Percentiles rank a stretch among this genome's conserved stretches.
These are phyloP conservation scores for Coriolopsis trogii DNA, from an alignment of 1,284 basidiomycete species.

Conservation along the genomic window DNA sequence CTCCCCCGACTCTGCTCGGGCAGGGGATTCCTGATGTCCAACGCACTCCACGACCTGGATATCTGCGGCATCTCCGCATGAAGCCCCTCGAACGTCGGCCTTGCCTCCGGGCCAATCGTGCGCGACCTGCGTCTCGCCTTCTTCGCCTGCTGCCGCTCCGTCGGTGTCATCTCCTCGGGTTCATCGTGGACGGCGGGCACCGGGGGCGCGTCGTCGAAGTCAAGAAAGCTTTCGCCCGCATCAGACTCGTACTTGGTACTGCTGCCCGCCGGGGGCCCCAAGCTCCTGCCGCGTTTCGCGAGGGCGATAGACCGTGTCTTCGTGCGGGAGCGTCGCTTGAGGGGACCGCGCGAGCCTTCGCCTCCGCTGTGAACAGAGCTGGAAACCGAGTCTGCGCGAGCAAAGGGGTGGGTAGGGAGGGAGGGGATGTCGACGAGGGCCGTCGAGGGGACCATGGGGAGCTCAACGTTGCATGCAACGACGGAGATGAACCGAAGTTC, in stretches of 20 bases:
- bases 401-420: conserved; percentile 23
- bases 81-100: conserved; percentile 5
- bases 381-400: conserved; percentile 45
- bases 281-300: conserved; percentile 21
- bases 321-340: conserved; percentile 37
- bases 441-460: conserved; percentile 34
- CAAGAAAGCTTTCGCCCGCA: conserved; percentile 20
- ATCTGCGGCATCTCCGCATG: conserved; percentile 13
- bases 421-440: conserved; percentile 20
- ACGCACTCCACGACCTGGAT: conserved; percentile 26
- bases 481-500: conserved; percentile 21
- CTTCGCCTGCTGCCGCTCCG: conserved; percentile 10
- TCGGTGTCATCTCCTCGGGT: conserved; percentile 22
- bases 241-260: conserved; percentile 20
- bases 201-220: conserved; percentile 25
- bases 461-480: conserved; percentile 33
- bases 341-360: conserved; percentile 27
- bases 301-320: conserved; percentile 33
- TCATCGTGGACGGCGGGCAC: conserved; percentile 25
- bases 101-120: conserved; percentile 15
- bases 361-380: conserved; percentile 40
- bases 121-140: conserved; percentile 18
- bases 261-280: conserved; percentile 19
- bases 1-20: conserved; percentile 27
- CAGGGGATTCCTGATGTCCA: conserved; percentile 27